Conservation (phyloP, 371 early-diverging fungal genomes). For the Mortierella sp. region DNA sequence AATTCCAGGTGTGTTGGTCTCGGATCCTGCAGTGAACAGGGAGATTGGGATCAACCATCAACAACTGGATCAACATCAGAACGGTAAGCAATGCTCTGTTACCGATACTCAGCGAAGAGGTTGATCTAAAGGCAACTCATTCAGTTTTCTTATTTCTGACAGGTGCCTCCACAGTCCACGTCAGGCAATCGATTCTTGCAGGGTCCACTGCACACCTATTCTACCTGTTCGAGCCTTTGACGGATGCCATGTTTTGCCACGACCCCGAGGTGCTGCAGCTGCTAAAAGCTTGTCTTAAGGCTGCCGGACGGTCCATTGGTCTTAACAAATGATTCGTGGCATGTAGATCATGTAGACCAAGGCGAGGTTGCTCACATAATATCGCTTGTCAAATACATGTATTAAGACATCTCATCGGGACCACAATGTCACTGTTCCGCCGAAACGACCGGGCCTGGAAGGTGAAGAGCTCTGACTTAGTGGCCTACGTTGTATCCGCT, state of each 20-base stretch:
- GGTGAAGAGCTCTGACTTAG: too few relatives aligned
- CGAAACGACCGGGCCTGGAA: too few relatives aligned
- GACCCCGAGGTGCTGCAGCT: conserved; percentile 67
- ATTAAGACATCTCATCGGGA: too few relatives aligned
- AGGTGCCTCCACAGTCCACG: not conserved
- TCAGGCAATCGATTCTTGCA: conserved; percentile 63
- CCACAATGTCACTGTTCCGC: too few relatives aligned
- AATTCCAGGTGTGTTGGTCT: conserved; percentile 57
- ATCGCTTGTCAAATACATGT: too few relatives aligned
- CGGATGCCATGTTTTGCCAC: conserved; percentile 69
- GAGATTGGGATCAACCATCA: too few relatives aligned
- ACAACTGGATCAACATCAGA: too few relatives aligned
- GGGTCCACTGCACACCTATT: conserved; percentile 78
- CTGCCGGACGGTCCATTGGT: conserved; percentile 65
- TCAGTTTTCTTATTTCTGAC: not conserved
- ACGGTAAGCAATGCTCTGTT: too few relatives aligned
- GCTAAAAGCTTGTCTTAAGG: conserved; percentile 66
- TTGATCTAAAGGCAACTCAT: not conserved
- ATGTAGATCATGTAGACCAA: too few relatives aligned
- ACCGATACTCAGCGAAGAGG: too few relatives aligned
- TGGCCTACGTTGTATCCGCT: too few relatives aligned
- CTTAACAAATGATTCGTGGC: conserved; percentile 37
- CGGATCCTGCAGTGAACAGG: not conserved
- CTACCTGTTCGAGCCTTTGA: conserved; percentile 74
- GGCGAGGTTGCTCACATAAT: too few relatives aligned